These are phyloP conservation scores for Annulohypoxylon stygium DNA, from an alignment of 495 filamentous ascomycete genomes.

Conservation along the genomic window DNA sequence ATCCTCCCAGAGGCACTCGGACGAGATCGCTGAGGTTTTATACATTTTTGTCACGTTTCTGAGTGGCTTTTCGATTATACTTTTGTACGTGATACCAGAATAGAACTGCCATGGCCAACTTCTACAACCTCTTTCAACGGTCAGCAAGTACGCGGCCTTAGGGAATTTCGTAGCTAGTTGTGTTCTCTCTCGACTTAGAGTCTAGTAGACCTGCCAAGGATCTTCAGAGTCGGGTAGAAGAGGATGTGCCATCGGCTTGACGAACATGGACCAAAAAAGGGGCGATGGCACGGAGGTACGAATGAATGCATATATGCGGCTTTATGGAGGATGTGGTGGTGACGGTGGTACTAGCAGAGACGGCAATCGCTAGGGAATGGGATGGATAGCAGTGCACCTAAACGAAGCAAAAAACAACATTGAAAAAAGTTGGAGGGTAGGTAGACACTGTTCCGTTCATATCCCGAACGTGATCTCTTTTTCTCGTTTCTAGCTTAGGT, in stretches of 20 bases:
- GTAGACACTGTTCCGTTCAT: conserved; percentile 40
- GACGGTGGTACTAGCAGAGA: conserved; percentile 8
- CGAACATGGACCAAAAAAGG: conserved; percentile 18
- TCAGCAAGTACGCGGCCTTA: conserved; percentile 8
- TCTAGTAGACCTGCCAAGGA: conserved; percentile 20
- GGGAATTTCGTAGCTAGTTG: conserved; percentile 18
- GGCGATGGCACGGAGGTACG: conserved; percentile 13
- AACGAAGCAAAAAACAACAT: not conserved
- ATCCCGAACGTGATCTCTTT: conserved; percentile 33
- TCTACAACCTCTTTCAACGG: conserved; percentile 22
- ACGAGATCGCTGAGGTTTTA: conserved; percentile 29
- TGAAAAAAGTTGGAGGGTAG: conserved; percentile 31
- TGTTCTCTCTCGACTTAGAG: conserved; percentile 6
- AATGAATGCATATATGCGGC: conserved; percentile 41
- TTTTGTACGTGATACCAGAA: conserved; percentile 48
- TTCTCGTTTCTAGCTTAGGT: conserved; percentile 32
- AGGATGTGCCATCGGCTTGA: conserved; percentile 13
- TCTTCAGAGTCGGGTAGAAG: not conserved
- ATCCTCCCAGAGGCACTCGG: conserved; percentile 7
- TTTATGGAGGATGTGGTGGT: not conserved
- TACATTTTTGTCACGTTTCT: conserved; percentile 32
- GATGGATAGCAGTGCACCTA: conserved; percentile 20
- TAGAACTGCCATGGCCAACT: conserved; percentile 33
- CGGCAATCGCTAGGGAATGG: conserved; percentile 24
- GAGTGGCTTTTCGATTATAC: conserved; percentile 24